Conservation (phyloP, 108 stramenopile species). For the Nitzschia palea region DNA sequence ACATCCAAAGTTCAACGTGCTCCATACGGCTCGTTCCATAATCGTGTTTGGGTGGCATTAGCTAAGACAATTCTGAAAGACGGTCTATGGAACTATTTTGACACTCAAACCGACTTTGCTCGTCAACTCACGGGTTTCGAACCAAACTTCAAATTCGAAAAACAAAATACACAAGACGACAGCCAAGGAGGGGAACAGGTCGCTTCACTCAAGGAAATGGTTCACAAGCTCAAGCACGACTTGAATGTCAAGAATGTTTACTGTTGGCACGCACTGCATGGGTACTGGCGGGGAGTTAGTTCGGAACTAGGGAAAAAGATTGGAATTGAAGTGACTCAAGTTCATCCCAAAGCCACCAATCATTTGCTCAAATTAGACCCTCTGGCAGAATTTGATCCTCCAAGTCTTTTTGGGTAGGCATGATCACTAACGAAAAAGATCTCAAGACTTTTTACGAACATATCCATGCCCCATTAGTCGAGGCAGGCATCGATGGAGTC, state of each 20-base stretch:
- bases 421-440: constrained; percentile 31
- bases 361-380: constrained; percentile 52
- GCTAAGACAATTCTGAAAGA: constrained; percentile 34
- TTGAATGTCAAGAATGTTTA: constrained; percentile 52
- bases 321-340: constrained; percentile 27
- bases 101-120: constrained; percentile 47
- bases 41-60: constrained; percentile 34
- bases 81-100: constrained; percentile 44
- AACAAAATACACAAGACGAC: not conserved
- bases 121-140: constrained; percentile 37
- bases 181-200: not conserved
- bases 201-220: constrained; percentile 28
- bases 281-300: constrained; percentile 70
- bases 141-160: constrained; percentile 41
- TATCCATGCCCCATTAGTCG: constrained; percentile 47
- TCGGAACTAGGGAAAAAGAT: constrained; percentile 25
- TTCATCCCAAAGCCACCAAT: constrained; percentile 31
- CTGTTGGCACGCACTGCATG: constrained; percentile 73
- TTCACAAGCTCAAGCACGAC: constrained; percentile 39
- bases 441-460: constrained; percentile 52
- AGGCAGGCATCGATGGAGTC: constrained; percentile 63
- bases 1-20: constrained; percentile 32
- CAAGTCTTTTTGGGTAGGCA: constrained; percentile 37
- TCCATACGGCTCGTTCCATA: constrained; percentile 27
- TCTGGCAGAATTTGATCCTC: constrained; percentile 40